A percentile compares a stretch with the other conserved stretches of the same genome.
Evolutionary conservation across 176 grass and related monocot species (phyloP).

Genomic region (Puccinellia tenuiflora): DNA sequence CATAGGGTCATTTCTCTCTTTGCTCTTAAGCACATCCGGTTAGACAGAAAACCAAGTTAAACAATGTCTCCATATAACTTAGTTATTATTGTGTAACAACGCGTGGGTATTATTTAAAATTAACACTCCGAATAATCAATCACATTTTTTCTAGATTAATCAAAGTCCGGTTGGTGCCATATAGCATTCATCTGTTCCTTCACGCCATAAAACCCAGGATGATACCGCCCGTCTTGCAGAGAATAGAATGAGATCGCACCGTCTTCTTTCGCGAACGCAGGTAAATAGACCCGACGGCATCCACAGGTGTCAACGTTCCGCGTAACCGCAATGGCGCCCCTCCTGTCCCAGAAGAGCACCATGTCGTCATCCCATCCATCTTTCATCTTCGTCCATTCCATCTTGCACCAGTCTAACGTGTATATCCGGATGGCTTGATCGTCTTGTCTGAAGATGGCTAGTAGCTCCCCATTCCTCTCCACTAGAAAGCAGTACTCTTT

Average conservation of each 20-base stretch:
- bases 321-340: background rate
- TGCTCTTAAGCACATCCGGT: too few relatives aligned
- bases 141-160: background rate
- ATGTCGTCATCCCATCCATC: background rate
- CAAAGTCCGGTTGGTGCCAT: background rate
- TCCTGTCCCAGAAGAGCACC: background rate
- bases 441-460: background rate
- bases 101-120: too few relatives aligned
- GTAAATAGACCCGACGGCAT: background rate
- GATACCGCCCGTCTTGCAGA: background rate
- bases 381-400: background rate
- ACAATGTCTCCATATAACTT: too few relatives aligned
- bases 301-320: background rate
- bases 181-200: background rate
- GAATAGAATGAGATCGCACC: background rate
- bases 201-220: background rate
- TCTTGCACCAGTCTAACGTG: background rate
- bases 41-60: too few relatives aligned
- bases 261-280: background rate
- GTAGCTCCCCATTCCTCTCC: background rate
- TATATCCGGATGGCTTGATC: background rate
- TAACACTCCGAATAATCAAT: background rate
- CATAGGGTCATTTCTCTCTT: too few relatives aligned
- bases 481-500: background rate
- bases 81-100: too few relatives aligned